These are phyloP conservation scores for Candida mattraensis DNA, from an alignment of 805 yeast species.

Conservation along the genomic window DNA sequence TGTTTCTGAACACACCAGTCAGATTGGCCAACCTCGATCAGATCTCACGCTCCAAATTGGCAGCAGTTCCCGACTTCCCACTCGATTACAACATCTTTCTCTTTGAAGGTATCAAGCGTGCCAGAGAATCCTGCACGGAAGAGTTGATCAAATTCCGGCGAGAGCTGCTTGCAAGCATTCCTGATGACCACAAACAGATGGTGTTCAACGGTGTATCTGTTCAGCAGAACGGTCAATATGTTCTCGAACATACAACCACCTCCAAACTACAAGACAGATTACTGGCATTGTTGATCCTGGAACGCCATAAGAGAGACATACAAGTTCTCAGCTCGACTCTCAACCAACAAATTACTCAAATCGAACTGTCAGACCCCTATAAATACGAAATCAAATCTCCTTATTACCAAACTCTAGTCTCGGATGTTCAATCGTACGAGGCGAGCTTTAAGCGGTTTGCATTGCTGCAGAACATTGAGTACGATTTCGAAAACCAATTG, in stretches of 20 bases:
- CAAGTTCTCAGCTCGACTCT: constrained; percentile 26
- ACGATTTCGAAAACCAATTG: constrained; percentile 32
- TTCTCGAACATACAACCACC: constrained; percentile 31
- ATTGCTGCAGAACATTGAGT: constrained; percentile 37
- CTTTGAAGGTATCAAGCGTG: constrained; percentile 31
- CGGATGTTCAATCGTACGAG: constrained; percentile 20
- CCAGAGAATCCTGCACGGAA: constrained; percentile 20
- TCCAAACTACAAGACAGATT: constrained; percentile 35
- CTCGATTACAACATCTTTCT: constrained; percentile 40
- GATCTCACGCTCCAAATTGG: constrained; percentile 17
- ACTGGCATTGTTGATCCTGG: constrained; percentile 33
- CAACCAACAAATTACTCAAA: constrained; percentile 20
- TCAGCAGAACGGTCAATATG: constrained; percentile 9
- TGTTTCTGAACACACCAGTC: constrained; percentile 18
- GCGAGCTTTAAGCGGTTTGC: constrained; percentile 34
- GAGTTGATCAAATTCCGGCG: constrained; percentile 25
- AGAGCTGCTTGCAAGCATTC: constrained; percentile 22
- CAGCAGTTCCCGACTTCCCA: constrained; percentile 36
- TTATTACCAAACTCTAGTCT: constrained; percentile 23
- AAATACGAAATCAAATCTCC: constrained; percentile 38
- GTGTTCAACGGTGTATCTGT: constrained; percentile 25
- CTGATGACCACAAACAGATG: constrained; percentile 25
- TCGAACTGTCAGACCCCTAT: constrained; percentile 29
- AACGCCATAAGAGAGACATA: constrained; percentile 37
- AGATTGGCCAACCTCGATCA: constrained; percentile 11